Percentiles rank a stretch among this genome's conserved stretches.
Conservation (phyloP, 495 filamentous ascomycete species). For the Parachaetomium inaequale region DNA sequence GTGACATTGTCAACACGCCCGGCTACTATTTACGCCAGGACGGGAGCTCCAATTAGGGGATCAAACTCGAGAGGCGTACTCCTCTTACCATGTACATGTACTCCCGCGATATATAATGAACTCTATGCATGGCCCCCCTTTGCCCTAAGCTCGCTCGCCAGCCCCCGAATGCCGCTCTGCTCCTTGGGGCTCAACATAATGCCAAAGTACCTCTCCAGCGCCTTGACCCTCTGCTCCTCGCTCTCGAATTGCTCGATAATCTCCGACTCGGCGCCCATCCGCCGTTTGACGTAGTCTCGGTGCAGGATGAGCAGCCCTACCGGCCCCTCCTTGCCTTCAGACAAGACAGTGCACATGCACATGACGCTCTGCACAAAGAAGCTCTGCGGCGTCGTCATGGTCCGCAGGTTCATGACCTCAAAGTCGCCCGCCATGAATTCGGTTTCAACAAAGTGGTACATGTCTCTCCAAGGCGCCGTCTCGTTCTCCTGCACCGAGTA, state of each 20-base stretch:
- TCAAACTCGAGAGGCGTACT: no score
- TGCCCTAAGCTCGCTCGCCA: conserved; percentile 44
- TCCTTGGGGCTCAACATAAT: conserved; percentile 52
- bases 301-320: conserved; percentile 50
- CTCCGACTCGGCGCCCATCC: conserved; percentile 47
- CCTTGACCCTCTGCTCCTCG: conserved; percentile 51
- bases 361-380: conserved; percentile 44
- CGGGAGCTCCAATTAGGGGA: not conserved
- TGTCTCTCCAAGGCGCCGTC: conserved; percentile 33
- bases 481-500: conserved; percentile 33
- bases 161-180: conserved; percentile 51
- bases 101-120: not conserved
- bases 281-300: conserved; percentile 56
- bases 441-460: conserved; percentile 41
- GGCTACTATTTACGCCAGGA: not conserved
- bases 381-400: conserved; percentile 36
- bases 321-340: conserved; percentile 26
- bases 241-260: conserved; percentile 45
- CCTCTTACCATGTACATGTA: no score
- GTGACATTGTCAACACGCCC: not conserved
- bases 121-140: conserved; percentile 8
- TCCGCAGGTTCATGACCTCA: conserved; percentile 59
- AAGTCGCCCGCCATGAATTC: conserved; percentile 48
- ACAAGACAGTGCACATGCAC: conserved; percentile 39
- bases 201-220: conserved; percentile 53